Base-by-base conservation (phyloP, 2,329 filamentous ascomycete genomes). In the Sporothrix curviconia region DNA sequence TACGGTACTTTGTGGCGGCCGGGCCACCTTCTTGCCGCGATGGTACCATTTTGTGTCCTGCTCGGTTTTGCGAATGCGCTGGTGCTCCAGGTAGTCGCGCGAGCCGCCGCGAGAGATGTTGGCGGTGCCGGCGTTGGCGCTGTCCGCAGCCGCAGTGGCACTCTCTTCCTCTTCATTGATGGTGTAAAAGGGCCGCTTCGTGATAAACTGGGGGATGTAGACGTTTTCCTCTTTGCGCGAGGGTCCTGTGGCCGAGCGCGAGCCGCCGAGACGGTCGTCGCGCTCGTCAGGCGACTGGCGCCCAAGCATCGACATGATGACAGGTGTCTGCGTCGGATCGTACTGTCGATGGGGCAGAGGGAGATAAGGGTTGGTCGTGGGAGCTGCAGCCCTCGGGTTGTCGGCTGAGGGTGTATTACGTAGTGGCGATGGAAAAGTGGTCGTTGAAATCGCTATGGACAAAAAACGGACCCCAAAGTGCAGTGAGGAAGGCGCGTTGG, bases 161-260 rank as follows among this genome's bases (percentile, higher is more conserved):
- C 50, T 44, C 34, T 64, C 59, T 0, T 60, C 60, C 3, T 56
- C 22, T 68, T 91, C 89, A 65, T 89, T 85, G 66, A 82, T 84
- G 56, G 95, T 85, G 72, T 97, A 99, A 75, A 99, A 99, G 4
- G 94, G 94, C 65, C 95, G 92, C 72, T 96, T 96, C 66, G 91
- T 92, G 75, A 99, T 99, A 79, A 96, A 99, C 55, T 89, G 85
- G 6, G 94, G 94, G 67, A 99, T 99, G 78, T 99, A 99, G 71
- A 96, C 86, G 80, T 99, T 99, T 73, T 94, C 90, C 72, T 95
- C 91, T 71, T 95, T 95, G 56, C 55, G 56, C 39, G 60, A 52
- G 11, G 61, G 59, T 4, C 59, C 56, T 24, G 61, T 56, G 49
- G 43, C 43, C 22, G 51, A 56, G 24, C 62, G 60, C 50, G 62